Conservation (phyloP, 768 basidiomycete genomes). For the Boletus eberwhitei region DNA sequence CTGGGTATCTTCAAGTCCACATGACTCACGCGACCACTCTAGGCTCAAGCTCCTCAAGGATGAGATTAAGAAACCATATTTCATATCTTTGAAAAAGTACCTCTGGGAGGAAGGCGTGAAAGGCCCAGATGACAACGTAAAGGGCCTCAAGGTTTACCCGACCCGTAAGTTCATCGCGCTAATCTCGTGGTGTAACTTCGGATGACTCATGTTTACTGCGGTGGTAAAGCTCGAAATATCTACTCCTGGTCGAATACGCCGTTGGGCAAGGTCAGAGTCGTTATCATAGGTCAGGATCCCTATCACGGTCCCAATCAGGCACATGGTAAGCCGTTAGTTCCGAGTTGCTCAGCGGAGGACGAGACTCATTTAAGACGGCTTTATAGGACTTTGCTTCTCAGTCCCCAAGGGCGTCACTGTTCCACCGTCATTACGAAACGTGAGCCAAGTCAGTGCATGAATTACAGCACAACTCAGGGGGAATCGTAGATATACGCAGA, state of each 20-base stretch:
- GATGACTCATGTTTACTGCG: slow-evolving; percentile 14
- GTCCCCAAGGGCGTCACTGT: slow-evolving; percentile 73
- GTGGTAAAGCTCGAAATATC: slow-evolving; percentile 64
- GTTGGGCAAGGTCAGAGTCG: slow-evolving; percentile 78
- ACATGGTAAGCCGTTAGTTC: slow-evolving; percentile 53
- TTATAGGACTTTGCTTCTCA: slow-evolving; percentile 79
- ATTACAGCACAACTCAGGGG: slow-evolving; percentile 10
- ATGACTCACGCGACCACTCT: slow-evolving; percentile 11
- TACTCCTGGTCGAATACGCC: slow-evolving; percentile 93
- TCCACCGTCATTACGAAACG: slow-evolving; percentile 84
- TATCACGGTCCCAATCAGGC: slow-evolving; percentile 81
- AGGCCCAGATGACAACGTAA: slow-evolving; percentile 45
- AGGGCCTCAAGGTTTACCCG: slow-evolving; percentile 67
- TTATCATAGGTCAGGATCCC: slow-evolving; percentile 90
- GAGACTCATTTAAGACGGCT: slow-evolving; percentile 5
- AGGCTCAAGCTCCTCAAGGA: slow-evolving; percentile 75
- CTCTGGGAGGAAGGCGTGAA: slow-evolving; percentile 63
- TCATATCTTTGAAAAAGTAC: slow-evolving; percentile 66
- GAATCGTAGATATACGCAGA: slow-evolving; percentile 76
- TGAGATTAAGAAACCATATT: slow-evolving; percentile 76
- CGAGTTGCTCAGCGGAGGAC: slow-evolving; percentile 1
- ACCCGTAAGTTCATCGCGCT: slow-evolving; percentile 45
- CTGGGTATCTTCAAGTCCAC: background rate
- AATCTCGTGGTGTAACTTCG: slow-evolving; percentile 24
- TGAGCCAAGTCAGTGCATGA: slow-evolving; percentile 33